These are phyloP conservation scores for Solanum sejunctum DNA, from an alignment of 257 asterid species.

Conservation along the genomic window DNA sequence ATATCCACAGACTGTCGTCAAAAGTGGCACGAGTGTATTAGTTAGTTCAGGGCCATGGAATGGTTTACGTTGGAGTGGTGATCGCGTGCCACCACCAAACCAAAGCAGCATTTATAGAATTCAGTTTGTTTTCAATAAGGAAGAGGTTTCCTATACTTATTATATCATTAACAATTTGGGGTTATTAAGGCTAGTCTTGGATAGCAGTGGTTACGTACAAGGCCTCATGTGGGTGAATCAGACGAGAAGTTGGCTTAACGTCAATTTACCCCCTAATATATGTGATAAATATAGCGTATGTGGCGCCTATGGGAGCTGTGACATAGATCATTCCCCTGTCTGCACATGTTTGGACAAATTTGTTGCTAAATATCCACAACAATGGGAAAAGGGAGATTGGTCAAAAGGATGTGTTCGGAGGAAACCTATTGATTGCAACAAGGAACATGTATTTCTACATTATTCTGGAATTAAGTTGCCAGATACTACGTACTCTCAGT, in stretches of 20 bases:
- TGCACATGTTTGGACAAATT: conserved; percentile 20
- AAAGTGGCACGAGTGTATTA: neutral
- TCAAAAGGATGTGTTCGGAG: conserved; percentile 14
- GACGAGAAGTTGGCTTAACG: conserved; percentile 6
- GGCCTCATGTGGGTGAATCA: conserved; percentile 8
- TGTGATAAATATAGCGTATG: conserved; percentile 19
- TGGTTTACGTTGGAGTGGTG: conserved; percentile 32
- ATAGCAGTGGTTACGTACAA: neutral
- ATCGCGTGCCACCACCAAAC: neutral
- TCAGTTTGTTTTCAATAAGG: neutral
- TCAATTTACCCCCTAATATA: conserved; percentile 7
- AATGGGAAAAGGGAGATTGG: conserved; percentile 7
- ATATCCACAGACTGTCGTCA: conserved; percentile 19
- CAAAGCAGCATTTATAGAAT: neutral
- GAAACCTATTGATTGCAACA: neutral
- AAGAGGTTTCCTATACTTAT: neutral
- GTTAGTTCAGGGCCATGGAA: conserved; percentile 40
- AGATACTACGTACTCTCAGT: neutral
- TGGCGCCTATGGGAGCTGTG: conserved; percentile 17
- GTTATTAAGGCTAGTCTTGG: conserved; percentile 10
- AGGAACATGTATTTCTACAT: neutral
- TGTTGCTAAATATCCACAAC: neutral
- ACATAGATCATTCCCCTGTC: conserved; percentile 5
- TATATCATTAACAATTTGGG: neutral
- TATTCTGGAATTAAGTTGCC: neutral